These are phyloP conservation scores for Talaromyces rugulosus DNA, from an alignment of 2,329 filamentous ascomycete species.

Conservation along the genomic window DNA sequence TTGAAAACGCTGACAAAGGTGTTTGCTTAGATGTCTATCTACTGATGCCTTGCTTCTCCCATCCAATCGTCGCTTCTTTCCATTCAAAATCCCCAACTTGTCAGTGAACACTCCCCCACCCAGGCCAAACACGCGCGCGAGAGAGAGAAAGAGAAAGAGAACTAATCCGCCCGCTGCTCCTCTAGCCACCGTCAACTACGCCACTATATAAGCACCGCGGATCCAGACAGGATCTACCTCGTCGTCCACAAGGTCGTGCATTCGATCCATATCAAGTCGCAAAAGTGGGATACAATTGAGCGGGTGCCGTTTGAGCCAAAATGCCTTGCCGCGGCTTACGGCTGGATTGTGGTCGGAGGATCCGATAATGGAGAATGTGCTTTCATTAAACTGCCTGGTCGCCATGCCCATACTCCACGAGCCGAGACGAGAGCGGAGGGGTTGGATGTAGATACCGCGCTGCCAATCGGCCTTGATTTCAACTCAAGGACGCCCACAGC, in stretches of 20 bases:
- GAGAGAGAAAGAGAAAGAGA: neutral
- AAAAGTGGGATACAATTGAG: conserved; percentile 69
- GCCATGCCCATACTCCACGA: conserved; percentile 19
- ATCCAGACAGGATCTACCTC: conserved; percentile 77
- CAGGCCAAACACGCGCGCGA: neutral
- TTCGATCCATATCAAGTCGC: conserved; percentile 63
- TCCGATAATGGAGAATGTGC: conserved; percentile 80
- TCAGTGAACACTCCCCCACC: conserved; percentile 37
- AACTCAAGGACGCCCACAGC: conserved; percentile 22
- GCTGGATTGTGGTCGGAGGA: conserved; percentile 88
- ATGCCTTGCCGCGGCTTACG: conserved; percentile 79
- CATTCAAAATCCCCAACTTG: conserved; percentile 62
- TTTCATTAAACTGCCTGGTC: conserved; percentile 60
- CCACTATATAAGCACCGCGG: conserved; percentile 79
- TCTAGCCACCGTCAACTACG: conserved; percentile 57
- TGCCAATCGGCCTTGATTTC: conserved; percentile 49
- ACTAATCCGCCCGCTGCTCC: conserved; percentile 14
- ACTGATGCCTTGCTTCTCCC: conserved; percentile 62
- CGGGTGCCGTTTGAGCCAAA: conserved; percentile 68
- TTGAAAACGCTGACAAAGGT: conserved; percentile 14
- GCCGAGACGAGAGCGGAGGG: conserved; percentile 12
- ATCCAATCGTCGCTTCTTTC: conserved; percentile 62
- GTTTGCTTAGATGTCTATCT: conserved; percentile 54
- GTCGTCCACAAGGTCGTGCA: conserved; percentile 73
- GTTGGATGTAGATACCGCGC: conserved; percentile 53